Evolutionary conservation across 2,329 filamentous ascomycete species (phyloP), one percentile per base, ranked within the genome.

Genomic region (Drechslera avenae): DNA sequence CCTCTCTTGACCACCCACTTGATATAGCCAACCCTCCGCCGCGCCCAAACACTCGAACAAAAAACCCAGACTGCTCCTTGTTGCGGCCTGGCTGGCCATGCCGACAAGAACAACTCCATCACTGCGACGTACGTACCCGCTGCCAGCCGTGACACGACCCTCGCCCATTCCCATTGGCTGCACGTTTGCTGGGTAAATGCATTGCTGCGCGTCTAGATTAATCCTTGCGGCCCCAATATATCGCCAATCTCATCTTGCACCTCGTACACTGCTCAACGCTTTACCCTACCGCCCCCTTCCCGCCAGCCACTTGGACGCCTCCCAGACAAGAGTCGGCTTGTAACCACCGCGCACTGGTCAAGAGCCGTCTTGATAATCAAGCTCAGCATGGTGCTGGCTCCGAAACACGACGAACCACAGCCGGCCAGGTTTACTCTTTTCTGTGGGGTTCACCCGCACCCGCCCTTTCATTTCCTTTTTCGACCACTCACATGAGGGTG

Each of bases 191-290:
- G 51, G 51, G 9, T 50, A 59, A 52, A 52, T 57, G 19, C 31
- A 34, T 16, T 16, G 9, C 32, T 45, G 40, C 34, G 35, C 28
- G 33, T 33, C 47, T 39, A 54, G 39, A 44, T 49, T 36, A 16
- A 31, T 39, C 39, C 45, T 42, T 31, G 41, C 45, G 37, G 47
- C 45, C 32, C 50, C 56, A 59, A 59, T 59, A 59, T 54, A 57
- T 57, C 51, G 46, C 21, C 44, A 30, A 40, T 33, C 36, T 41
- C 28, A 28, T 34, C 45, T 21, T 37, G 19, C 32, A 26, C 14
- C 45, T 26, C 36, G 30, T 41, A 30, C 45, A 47, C 13, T 23
- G 13, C 17, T 28, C 23, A 30, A 3, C 5, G 23, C 5, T 28
- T 3, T 7, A 28, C 33, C 7, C n/a, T n/a, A n/a, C n/a, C n/a